Conservation (phyloP, 257 asterid genomes). For the Asclepias syriaca region DNA sequence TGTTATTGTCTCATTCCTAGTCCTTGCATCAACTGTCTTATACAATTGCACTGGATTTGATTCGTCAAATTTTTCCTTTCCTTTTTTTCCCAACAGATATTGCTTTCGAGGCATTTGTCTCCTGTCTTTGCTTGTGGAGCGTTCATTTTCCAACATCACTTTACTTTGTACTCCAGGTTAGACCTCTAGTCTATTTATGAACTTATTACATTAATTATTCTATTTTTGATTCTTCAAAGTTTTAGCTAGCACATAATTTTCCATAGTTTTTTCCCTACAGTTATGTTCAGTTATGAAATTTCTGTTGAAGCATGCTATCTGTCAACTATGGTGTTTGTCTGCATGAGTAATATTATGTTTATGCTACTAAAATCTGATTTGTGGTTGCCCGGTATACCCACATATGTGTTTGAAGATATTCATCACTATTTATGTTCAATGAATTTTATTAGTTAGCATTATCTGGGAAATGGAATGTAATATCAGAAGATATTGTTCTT, state of each 20-base stretch:
- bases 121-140: constrained; percentile 81
- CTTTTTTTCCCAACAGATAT: constrained; percentile 44
- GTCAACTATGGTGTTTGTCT: background rate
- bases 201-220: background rate
- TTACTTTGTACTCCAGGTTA: constrained; percentile 77
- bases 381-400: background rate
- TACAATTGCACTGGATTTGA: constrained; percentile 11
- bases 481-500: background rate
- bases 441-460: background rate
- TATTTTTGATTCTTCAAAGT: background rate
- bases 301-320: background rate
- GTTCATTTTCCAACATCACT: constrained; percentile 75
- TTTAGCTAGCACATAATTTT: background rate
- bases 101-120: constrained; percentile 58
- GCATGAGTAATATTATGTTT: background rate
- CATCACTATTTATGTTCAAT: background rate
- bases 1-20: background rate
- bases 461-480: background rate
- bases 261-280: background rate
- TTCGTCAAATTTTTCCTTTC: background rate
- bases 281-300: background rate
- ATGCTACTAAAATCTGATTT: background rate
- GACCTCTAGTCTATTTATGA: constrained; percentile 16
- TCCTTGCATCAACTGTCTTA: background rate
- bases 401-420: background rate